Evolutionary conservation across 495 filamentous ascomycete genomes (phyloP).

Genomic region (Xanthoparmelia taractica): DNA sequence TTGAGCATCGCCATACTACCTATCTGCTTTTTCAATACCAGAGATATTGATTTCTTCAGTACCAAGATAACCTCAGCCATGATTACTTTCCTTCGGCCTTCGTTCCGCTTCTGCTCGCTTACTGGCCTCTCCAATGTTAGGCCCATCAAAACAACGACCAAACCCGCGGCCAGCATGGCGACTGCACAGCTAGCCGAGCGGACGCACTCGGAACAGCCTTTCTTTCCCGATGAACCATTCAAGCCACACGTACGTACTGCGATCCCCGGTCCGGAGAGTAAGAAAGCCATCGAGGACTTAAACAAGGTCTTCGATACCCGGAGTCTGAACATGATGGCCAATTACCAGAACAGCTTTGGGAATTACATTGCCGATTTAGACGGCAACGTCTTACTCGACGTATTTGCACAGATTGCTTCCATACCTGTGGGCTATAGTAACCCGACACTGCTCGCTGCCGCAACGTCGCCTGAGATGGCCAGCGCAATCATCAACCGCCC

Average conservation of each 20-base stretch:
- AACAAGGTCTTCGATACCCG: slow-evolving; percentile 87
- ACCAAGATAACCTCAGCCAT: slow-evolving; percentile 24
- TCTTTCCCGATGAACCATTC: slow-evolving; percentile 67
- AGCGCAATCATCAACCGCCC: slow-evolving; percentile 85
- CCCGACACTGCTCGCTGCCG: slow-evolving; percentile 63
- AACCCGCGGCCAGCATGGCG: slow-evolving; percentile 31
- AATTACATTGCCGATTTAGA: slow-evolving; percentile 85
- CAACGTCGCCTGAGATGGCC: slow-evolving; percentile 70
- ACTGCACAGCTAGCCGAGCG: slow-evolving; percentile 13
- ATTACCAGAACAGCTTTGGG: slow-evolving; percentile 44
- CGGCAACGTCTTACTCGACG: slow-evolving; percentile 57
- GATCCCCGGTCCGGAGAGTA: slow-evolving; percentile 76
- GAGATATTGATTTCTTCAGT: no score
- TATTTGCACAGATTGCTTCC: slow-evolving; percentile 74
- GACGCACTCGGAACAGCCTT: slow-evolving; percentile 38
- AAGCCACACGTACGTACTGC: slow-evolving; percentile 64
- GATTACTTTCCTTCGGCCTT: slow-evolving; percentile 40
- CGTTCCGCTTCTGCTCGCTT: slow-evolving; percentile 36
- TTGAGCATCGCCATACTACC: neutral
- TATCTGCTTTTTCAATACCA: neutral
- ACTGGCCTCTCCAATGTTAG: slow-evolving; percentile 30
- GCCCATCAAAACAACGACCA: slow-evolving; percentile 37
- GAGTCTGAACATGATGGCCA: slow-evolving; percentile 71
- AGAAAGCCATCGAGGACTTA: slow-evolving; percentile 62
- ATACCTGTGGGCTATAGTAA: slow-evolving; percentile 98